These are phyloP conservation scores for Gloeostereum incarnatum DNA, from an alignment of 768 basidiomycete genomes.

Conservation along the genomic window DNA sequence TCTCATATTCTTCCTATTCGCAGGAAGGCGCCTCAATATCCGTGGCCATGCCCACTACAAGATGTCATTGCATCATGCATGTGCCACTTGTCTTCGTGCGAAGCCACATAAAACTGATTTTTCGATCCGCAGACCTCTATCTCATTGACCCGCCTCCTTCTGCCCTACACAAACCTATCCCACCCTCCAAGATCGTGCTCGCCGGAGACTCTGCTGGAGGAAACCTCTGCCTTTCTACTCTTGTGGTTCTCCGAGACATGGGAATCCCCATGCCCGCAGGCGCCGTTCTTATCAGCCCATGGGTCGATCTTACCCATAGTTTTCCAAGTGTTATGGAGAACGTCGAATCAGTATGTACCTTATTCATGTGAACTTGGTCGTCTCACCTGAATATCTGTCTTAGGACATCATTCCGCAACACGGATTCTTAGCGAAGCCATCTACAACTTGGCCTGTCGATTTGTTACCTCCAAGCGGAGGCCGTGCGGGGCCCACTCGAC, in stretches of 20 bases:
- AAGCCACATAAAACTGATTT: not conserved
- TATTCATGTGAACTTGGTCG: not conserved
- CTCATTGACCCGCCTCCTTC: slow-evolving; percentile 59
- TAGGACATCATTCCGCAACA: slow-evolving; percentile 63
- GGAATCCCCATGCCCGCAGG: slow-evolving; percentile 66
- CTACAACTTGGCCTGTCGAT: slow-evolving; percentile 48
- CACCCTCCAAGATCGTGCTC: slow-evolving; percentile 60
- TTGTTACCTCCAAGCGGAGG: slow-evolving; percentile 19
- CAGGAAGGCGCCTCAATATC: slow-evolving; percentile 80
- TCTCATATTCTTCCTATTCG: slow-evolving; percentile 8
- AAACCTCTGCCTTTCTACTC: slow-evolving; percentile 47
- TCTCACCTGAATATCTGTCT: not conserved
- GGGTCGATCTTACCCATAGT: slow-evolving; percentile 81
- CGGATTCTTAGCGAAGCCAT: slow-evolving; percentile 54
- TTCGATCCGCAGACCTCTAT: slow-evolving; percentile 52
- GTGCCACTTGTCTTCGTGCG: slow-evolving; percentile 7
- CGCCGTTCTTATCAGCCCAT: slow-evolving; percentile 71
- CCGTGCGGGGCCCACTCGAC: slow-evolving; percentile 25
- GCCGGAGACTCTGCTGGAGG: slow-evolving; percentile 80
- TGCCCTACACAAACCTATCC: slow-evolving; percentile 53
- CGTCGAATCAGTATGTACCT: slow-evolving; percentile 38
- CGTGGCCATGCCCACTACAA: slow-evolving; percentile 71
- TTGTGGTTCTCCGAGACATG: slow-evolving; percentile 62
- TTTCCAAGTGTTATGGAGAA: slow-evolving; percentile 72
- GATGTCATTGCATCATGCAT: slow-evolving; percentile 70